Evolutionary conservation across 768 basidiomycete species (phyloP), one percentile per base, ranked within the genome.

Genomic region (Boletus subcaerulescens): DNA sequence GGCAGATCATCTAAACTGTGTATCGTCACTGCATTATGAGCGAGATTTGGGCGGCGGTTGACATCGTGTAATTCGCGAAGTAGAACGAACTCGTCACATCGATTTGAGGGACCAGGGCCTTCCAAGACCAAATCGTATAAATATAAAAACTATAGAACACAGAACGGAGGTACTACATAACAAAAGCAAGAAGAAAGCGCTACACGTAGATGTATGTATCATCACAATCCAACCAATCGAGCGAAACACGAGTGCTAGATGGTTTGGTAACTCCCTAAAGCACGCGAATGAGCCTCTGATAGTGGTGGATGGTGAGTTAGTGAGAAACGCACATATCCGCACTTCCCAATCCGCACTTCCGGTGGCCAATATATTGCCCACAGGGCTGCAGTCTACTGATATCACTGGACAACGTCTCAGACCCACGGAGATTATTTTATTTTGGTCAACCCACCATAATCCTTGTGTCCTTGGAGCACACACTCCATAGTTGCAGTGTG

Each of bases 381-480:
- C 76, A 5, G 81, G 80, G 55, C 82, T 81, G 53, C 88, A 74
- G 60, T 87, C 85, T 65, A 89, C 86, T 32, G 83, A 85, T 67
- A 88, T 88, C 61, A 88, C 86, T 84, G 64, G 14, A 32, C 39
- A 41, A 31, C 45, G 45, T 49, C 44, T 56, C 13, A 57, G 57
- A 59, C 50, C 26, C n/a, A 50, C 48, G 38, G 40, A 48, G 18
- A 50, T 24, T 31, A 29, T 44, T 29, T n/a, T 13, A 29, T 20
- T 20, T 36, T 39, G 18, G 58, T 24, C 35, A 70, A 26, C 81
- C 33, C 60, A 83, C 83, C 83, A 43, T 83, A 84, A 65, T 88
- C 87, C 72, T 86, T 81, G 64, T 77, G 79, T 12, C 69, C 86
- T 68, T 98, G 95, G 32, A 99, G 77, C 88, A 96, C 92, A 65